A percentile compares a stretch with the other conserved stretches of the same genome.
These are phyloP conservation scores for Paraconiothyrium brasiliense DNA, from an alignment of 2,329 filamentous ascomycete genomes.

Conservation along the genomic window DNA sequence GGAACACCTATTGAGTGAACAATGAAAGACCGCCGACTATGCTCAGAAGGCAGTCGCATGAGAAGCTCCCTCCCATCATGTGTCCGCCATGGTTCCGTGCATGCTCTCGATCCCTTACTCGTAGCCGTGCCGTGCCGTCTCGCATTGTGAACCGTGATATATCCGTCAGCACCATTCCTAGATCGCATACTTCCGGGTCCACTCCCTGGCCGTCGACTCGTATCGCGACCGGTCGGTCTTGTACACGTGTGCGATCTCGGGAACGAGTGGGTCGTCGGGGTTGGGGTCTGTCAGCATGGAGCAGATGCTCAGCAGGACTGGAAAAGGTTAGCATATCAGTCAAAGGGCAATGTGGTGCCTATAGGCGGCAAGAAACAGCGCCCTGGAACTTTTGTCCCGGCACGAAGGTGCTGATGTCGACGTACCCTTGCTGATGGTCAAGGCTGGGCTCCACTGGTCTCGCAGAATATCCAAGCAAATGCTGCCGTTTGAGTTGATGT, in stretches of 20 bases:
- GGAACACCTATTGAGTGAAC: constrained; percentile 38
- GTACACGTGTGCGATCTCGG: constrained; percentile 99
- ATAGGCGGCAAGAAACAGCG: neutral
- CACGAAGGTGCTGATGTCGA: neutral
- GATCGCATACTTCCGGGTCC: constrained; percentile 99
- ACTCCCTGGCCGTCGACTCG: constrained; percentile 95
- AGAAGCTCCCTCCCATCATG: constrained; percentile 37
- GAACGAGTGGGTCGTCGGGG: constrained; percentile 97
- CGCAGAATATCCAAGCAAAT: constrained; percentile 98
- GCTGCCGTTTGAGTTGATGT: constrained; percentile 99
- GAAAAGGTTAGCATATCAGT: constrained; percentile 29
- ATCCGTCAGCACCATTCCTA: constrained; percentile 56
- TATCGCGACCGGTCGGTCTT: constrained; percentile 97
- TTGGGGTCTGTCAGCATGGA: constrained; percentile 99
- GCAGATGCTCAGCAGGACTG: constrained; percentile 97
- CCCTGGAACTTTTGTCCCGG: neutral
- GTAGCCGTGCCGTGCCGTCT: constrained; percentile 29
- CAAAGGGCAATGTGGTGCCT: neutral
- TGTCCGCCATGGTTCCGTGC: constrained; percentile 37
- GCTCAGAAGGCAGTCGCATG: constrained; percentile 31
- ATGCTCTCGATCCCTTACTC: constrained; percentile 27
- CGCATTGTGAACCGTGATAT: constrained; percentile 36
- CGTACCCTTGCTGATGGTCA: constrained; percentile 98
- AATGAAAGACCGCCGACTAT: constrained; percentile 41
- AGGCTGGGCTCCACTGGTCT: constrained; percentile 98